Evolutionary conservation across 1,139 yeast genomes (phyloP).

Genomic region (Candida neerlandica): DNA sequence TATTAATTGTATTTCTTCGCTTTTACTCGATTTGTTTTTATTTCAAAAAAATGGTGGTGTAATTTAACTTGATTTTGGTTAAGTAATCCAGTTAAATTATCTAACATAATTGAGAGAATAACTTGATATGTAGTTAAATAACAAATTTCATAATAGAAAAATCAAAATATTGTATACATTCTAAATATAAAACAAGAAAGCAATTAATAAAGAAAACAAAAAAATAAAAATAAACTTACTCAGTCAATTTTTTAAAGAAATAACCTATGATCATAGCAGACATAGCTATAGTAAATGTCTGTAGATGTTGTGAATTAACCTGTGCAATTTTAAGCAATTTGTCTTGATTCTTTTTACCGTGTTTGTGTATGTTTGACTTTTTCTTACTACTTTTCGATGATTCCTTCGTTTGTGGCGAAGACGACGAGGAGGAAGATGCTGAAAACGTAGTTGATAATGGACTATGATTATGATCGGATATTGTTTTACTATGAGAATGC

Average conservation of each 20-base stretch:
- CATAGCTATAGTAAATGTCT: conserved; percentile 15
- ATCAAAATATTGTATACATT: conserved; percentile 1
- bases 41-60: too few species aligned
- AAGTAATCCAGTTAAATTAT: too few species aligned
- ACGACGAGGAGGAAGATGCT: background rate
- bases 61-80: too few species aligned
- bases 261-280: conserved; percentile 17
- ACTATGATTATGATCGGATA: background rate
- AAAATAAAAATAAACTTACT: background rate
- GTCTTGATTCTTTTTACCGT: conserved; percentile 2
- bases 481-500: background rate
- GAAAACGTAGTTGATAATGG: background rate
- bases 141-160: background rate
- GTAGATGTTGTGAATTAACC: conserved; percentile 5
- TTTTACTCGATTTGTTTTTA: too few species aligned
- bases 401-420: conserved; percentile 8
- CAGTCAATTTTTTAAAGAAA: conserved; percentile 11
- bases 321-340: conserved; percentile 1
- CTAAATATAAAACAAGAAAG: background rate
- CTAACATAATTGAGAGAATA: too few species aligned
- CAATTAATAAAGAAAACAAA: background rate
- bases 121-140: background rate
- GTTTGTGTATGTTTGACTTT: background rate
- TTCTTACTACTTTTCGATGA: background rate
- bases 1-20: too few species aligned